Percentiles rank a stretch among this genome's conserved stretches.
phyloP scores from a whole-genome alignment of 805 yeast species.

The Nakazawaea ernobii region DNA sequence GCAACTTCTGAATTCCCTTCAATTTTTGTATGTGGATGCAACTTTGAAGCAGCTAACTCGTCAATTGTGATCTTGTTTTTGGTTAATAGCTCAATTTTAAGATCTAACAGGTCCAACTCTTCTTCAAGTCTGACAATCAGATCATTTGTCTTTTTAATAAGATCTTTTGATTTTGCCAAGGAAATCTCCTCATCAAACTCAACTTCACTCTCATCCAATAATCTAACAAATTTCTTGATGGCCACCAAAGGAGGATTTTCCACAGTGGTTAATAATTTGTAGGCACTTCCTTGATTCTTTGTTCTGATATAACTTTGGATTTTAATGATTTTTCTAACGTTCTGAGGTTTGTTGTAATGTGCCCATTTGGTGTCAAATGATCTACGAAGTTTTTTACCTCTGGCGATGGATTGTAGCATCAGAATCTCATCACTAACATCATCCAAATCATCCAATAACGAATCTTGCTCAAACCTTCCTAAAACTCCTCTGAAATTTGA shows the following conservation, averaged over 20 bases:
- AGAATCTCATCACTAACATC: conserved; percentile 32
- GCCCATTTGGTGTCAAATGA: conserved; percentile 26
- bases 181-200: conserved; percentile 74
- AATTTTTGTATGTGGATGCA: conserved; percentile 24
- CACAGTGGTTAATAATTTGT: conserved; percentile 60
- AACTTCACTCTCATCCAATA: conserved; percentile 65
- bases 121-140: conserved; percentile 67
- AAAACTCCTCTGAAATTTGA: conserved; percentile 59
- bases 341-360: conserved; percentile 43
- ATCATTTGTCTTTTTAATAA: conserved; percentile 63
- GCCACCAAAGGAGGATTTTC: conserved; percentile 75
- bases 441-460: conserved; percentile 48
- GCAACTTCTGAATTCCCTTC: conserved; percentile 4
- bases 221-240: conserved; percentile 67
- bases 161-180: conserved; percentile 60
- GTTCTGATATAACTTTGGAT: conserved; percentile 75
- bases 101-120: conserved; percentile 69
- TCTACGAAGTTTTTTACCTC: conserved; percentile 42
- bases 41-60: conserved; percentile 44
- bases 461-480: conserved; percentile 49
- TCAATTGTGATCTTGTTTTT: conserved; percentile 76
- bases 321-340: conserved; percentile 54
- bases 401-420: conserved; percentile 46
- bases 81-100: conserved; percentile 71
- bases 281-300: conserved; percentile 63